Evolutionary conservation across 345 rosid species (phyloP).

Genomic region (Ailanthus altissimus): DNA sequence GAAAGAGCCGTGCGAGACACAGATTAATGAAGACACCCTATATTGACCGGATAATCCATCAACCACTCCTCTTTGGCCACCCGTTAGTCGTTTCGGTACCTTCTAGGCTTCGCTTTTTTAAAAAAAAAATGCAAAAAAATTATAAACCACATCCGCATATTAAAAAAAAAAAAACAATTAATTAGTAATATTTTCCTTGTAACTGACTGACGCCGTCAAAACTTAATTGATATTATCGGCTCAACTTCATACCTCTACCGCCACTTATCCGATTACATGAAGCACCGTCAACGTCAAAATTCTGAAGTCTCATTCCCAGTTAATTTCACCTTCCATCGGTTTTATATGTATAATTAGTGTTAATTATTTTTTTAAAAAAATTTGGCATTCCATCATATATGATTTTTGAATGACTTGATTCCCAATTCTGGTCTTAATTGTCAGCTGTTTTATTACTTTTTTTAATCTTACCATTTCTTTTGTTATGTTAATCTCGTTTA

Average conservation of each 20-base stretch:
- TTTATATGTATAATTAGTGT: not conserved
- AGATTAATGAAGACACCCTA: not conserved
- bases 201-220: conserved; percentile 26
- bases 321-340: not conserved
- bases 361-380: not conserved
- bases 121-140: too few species aligned
- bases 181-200: not conserved
- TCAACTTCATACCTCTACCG: not conserved
- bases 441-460: not conserved
- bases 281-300: conserved; percentile 1
- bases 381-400: too few species aligned
- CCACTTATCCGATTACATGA: not conserved
- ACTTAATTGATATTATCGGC: too few species aligned
- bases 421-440: not conserved
- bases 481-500: too few species aligned
- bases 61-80: conserved; percentile 6
- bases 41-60: conserved; percentile 18
- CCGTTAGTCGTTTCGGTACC: conserved; percentile 21
- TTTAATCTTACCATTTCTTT: too few species aligned
- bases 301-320: not conserved
- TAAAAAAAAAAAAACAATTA: not conserved
- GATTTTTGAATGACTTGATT: not conserved
- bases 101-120: conserved; percentile 1
- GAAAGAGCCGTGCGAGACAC: conserved; percentile 5
- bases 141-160: not conserved